phyloP scores from a whole-genome alignment of 2,329 filamentous ascomycete genomes.

The Lachnellula occidentalis region DNA sequence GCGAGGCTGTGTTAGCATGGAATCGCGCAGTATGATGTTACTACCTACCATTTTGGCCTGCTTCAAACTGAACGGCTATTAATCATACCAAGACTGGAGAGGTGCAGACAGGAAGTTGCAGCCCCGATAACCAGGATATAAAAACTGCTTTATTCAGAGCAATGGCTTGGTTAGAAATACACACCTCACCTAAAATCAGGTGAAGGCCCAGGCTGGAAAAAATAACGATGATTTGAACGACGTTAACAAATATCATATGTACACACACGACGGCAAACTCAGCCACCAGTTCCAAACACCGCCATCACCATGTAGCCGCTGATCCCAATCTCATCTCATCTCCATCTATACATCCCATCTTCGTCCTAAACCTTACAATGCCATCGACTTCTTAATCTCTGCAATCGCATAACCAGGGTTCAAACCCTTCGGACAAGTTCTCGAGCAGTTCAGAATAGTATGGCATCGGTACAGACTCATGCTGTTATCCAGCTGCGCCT shows the following conservation, averaged over 20 bases:
- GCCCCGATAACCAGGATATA: too few species aligned
- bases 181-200: too few species aligned
- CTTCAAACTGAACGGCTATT: too few species aligned
- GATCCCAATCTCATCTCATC: conserved; percentile 1
- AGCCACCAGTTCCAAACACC: conserved; percentile 11
- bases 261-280: conserved; percentile 19
- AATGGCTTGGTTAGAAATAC: too few species aligned
- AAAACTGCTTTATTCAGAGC: too few species aligned
- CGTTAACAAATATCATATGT: conserved; percentile 7
- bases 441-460: conserved; percentile 97
- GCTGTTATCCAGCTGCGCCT: conserved; percentile 90
- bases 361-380: conserved; percentile 35
- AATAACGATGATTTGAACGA: conserved; percentile 4
- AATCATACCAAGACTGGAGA: too few species aligned
- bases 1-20: too few species aligned
- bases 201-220: neutral
- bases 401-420: conserved; percentile 95
- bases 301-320: neutral
- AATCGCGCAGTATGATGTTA: too few species aligned
- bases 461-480: conserved; percentile 99
- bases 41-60: too few species aligned
- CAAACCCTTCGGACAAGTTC: conserved; percentile 95
- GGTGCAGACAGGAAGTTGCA: too few species aligned
- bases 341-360: neutral
- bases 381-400: conserved; percentile 98